Evolutionary conservation across 129 eudicot genomes (phyloP).

Genomic region (Lactuca sativa): DNA sequence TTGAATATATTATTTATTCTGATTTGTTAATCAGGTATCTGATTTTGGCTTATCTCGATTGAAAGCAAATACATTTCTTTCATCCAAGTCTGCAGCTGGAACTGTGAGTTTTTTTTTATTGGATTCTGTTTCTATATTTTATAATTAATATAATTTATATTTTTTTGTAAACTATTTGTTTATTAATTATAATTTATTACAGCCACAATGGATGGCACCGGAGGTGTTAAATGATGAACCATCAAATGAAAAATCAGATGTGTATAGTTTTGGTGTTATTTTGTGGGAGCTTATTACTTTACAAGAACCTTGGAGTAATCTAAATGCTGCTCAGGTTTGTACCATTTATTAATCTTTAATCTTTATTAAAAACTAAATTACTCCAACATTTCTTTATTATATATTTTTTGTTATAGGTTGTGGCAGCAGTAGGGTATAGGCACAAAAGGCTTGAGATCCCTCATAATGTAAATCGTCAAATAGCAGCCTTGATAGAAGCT

Average conservation of each 20-base stretch:
- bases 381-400: not conserved
- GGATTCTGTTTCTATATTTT: not conserved
- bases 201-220: constrained; percentile 99
- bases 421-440: constrained; percentile 77
- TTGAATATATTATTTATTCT: not conserved
- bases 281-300: constrained; percentile 92
- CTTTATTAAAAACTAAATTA: not conserved
- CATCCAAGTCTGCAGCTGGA: constrained; percentile 92
- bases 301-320: constrained; percentile 87
- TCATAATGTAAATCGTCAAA: constrained; percentile 59
- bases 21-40: constrained; percentile 59
- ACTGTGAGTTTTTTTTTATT: constrained; percentile 55
- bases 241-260: constrained; percentile 91
- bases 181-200: constrained; percentile 5
- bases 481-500: constrained; percentile 76
- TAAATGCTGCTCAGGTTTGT: constrained; percentile 85
- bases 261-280: constrained; percentile 92
- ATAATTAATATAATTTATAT: not conserved
- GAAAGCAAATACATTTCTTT: constrained; percentile 89
- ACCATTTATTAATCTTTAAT: constrained; percentile 2
- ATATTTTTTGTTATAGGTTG: constrained; percentile 50
- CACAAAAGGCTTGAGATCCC: constrained; percentile 80
- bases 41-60: constrained; percentile 97
- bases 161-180: not conserved
- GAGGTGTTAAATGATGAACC: constrained; percentile 93